Base-by-base conservation (phyloP, 108 stramenopile genomes). In the Aureococcus anophagefferens region DNA sequence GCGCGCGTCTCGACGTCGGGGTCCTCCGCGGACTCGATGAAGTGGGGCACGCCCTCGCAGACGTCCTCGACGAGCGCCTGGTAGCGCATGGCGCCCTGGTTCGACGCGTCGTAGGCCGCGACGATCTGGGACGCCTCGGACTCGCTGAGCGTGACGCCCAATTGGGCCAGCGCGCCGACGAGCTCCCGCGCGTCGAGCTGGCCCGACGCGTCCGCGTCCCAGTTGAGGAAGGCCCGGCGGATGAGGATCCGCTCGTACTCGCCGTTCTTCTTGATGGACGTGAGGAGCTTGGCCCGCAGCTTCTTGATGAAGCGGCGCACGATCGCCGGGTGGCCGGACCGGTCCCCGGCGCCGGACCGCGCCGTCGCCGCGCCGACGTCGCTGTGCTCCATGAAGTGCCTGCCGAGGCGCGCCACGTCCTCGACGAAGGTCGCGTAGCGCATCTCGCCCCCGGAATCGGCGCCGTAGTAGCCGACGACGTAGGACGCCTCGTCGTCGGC, bases 181-280 rank as follows among this genome's bases (percentile, higher is more conserved):
- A 71, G 63, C 70, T 77, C 76, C 13, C 40, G 34, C 14, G 45
- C 46, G 37, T 72, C 74, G 35, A 62, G 35, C 63, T 63, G 31
- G 28, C 63, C 75, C 15, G 71, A 71, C 35, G 71, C 72, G 45
- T 73, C 76, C 13, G 35, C 45, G 68, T 63, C 74, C 33, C 71
- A 78, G 72, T 78, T 78, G 30, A 72, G 66, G 31, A 78, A 76
- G 28, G 71, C 72, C 33, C 45, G 31, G 29, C 67, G 35, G 66
- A 78, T 35, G 11, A 78, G 76, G 33, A 35, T 64, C 33, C 67
- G 40, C 71, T 72, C 76, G 3, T 76, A 73, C 28, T 76, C 77
- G 15, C 77, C 77, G 33, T 25, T 44, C 65, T 73, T 32, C 46
- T 36, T 46, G 25, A 78, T 76, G 44, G 34, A 31, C 30, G 34